These are phyloP conservation scores for Phyllosticta citribraziliensis DNA, from an alignment of 2,329 filamentous ascomycete genomes.

Conservation along the genomic window DNA sequence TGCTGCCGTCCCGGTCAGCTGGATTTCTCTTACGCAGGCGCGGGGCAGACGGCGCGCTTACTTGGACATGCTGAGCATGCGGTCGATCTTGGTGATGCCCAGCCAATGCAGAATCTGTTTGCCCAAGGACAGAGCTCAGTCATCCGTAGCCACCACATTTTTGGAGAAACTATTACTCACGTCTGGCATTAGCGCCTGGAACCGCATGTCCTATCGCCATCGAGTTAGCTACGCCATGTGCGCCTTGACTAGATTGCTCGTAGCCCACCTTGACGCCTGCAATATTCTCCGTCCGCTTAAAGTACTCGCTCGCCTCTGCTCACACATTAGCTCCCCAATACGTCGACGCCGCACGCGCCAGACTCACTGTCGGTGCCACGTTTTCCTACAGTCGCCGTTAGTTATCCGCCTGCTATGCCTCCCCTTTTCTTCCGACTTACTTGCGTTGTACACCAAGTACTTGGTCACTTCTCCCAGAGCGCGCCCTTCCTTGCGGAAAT, in stretches of 20 bases:
- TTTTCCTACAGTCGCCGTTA: slow-evolving; percentile 37
- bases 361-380: slow-evolving; percentile 54
- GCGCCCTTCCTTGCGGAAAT: slow-evolving; percentile 95
- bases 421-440: slow-evolving; percentile 1
- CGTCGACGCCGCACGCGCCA: slow-evolving; percentile 3
- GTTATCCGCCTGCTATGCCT: not conserved
- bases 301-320: slow-evolving; percentile 69
- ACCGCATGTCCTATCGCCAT: slow-evolving; percentile 60
- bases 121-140: not conserved
- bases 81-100: slow-evolving; percentile 95
- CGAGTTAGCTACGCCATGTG: slow-evolving; percentile 12
- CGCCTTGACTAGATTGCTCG: not conserved
- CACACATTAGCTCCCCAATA: slow-evolving; percentile 16
- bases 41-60: slow-evolving; percentile 32
- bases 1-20: slow-evolving; percentile 39
- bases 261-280: slow-evolving; percentile 65
- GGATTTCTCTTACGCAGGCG: not conserved
- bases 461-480: slow-evolving; percentile 94
- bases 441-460: slow-evolving; percentile 68
- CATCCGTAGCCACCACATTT: not conserved
- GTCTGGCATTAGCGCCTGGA: slow-evolving; percentile 96
- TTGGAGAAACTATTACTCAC: slow-evolving; percentile 57
- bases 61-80: slow-evolving; percentile 99
- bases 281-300: slow-evolving; percentile 95
- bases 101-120: slow-evolving; percentile 83